phyloP scores from a whole-genome alignment of 2,329 filamentous ascomycete species.

The Penicillium sp. region DNA sequence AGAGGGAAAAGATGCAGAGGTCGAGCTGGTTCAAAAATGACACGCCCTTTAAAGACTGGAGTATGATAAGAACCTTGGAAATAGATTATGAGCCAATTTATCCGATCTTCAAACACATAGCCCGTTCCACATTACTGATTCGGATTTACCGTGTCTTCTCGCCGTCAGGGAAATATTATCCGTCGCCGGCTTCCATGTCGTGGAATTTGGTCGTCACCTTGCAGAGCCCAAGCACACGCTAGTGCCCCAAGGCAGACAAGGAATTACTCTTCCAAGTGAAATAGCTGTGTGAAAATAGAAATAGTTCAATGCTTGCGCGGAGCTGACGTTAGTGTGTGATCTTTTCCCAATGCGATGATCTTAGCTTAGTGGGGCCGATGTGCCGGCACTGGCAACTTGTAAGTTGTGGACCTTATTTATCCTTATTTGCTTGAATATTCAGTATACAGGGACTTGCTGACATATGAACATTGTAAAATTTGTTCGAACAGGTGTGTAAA shows the following conservation, averaged over 20 bases:
- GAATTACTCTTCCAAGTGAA: slow-evolving; percentile 15
- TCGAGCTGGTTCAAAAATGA: neutral
- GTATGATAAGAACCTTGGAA: too few species aligned
- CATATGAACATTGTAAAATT: too few species aligned
- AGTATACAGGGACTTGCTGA: neutral
- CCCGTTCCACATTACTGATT: too few species aligned
- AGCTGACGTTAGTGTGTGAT: neutral
- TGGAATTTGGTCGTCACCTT: neutral
- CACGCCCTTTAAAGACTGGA: too few species aligned
- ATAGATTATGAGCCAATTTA: too few species aligned
- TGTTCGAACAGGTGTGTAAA: too few species aligned
- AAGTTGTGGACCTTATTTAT: neutral
- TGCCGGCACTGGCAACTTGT: neutral
- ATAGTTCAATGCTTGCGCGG: neutral
- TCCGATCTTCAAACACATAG: too few species aligned
- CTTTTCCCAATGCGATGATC: neutral
- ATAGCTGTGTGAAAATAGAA: neutral
- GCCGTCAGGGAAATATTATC: neutral
- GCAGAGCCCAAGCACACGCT: slow-evolving; percentile 19
- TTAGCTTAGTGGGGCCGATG: neutral
- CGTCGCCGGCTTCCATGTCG: too few species aligned
- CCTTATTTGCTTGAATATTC: neutral
- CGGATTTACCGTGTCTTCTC: too few species aligned
- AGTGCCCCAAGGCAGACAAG: slow-evolving; percentile 43
- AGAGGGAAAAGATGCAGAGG: neutral